Conservation (phyloP, 768 basidiomycete species). For the Dictyophora rubrovolvata region DNA sequence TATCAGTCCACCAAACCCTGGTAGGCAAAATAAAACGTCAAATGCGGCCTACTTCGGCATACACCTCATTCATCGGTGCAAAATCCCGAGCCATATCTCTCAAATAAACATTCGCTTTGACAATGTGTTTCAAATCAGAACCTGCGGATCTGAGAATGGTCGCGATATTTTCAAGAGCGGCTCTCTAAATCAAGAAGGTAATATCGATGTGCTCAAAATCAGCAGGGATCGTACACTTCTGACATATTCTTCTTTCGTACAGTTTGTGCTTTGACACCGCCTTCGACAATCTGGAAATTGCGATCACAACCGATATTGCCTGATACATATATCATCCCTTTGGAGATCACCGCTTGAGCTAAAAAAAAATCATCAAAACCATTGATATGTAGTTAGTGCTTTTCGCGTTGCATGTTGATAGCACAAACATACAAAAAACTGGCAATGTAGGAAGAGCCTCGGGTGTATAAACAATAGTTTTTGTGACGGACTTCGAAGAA, state of each 20-base stretch:
- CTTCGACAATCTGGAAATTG: slow-evolving; percentile 24
- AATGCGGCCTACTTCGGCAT: slow-evolving; percentile 22
- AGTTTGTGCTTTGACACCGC: slow-evolving; percentile 28
- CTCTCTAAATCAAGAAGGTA: slow-evolving; percentile 17
- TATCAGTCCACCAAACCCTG: neutral
- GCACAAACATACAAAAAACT: slow-evolving; percentile 21
- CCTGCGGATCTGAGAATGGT: slow-evolving; percentile 29
- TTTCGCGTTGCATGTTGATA: too few species aligned
- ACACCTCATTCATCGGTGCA: slow-evolving; percentile 29
- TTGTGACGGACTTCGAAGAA: slow-evolving; percentile 16
- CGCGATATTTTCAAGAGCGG: slow-evolving; percentile 30
- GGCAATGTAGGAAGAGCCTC: slow-evolving; percentile 27
- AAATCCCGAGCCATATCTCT: slow-evolving; percentile 28
- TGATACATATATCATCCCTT: slow-evolving; percentile 28
- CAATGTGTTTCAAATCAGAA: slow-evolving; percentile 24
- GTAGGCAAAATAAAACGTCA: neutral
- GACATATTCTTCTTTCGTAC: slow-evolving; percentile 18
- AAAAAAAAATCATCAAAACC: neutral
- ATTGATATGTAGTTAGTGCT: too few species aligned
- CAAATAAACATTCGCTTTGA: slow-evolving; percentile 34
- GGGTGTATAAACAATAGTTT: slow-evolving; percentile 19
- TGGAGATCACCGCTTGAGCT: slow-evolving; percentile 30
- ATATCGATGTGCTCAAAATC: neutral
- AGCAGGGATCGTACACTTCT: neutral
- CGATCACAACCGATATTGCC: slow-evolving; percentile 28